Evolutionary conservation across 345 rosid genomes (phyloP).

Genomic region (Bretschneidera sinensis): DNA sequence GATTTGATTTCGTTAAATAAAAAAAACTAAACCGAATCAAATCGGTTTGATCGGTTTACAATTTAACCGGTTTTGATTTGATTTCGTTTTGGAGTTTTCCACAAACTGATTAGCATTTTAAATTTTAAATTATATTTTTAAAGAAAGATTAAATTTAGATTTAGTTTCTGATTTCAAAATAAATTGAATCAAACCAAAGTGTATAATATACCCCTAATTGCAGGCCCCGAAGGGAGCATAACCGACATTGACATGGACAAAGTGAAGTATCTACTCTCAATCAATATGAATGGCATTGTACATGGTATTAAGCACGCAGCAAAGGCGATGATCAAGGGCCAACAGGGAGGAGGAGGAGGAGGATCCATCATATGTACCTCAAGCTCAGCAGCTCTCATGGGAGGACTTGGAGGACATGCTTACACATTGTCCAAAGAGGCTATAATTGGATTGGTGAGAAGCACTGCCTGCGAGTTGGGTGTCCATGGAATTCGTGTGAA

Average conservation of each 20-base stretch:
- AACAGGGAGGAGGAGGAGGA: slow-evolving; percentile 36
- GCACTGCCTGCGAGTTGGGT: slow-evolving; percentile 73
- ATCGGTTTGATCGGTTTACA: no score
- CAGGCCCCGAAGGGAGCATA: slow-evolving; percentile 52
- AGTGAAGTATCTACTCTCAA: slow-evolving; percentile 36
- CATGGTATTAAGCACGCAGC: slow-evolving; percentile 81
- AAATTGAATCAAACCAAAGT: no score
- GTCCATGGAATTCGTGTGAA: slow-evolving; percentile 66
- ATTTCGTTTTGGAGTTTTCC: no score
- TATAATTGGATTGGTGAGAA: slow-evolving; percentile 49
- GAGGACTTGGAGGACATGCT: slow-evolving; percentile 74
- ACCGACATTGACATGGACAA: slow-evolving; percentile 42
- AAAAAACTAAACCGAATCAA: no score
- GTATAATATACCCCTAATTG: no score
- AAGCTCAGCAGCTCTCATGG: slow-evolving; percentile 73
- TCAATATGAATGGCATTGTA: slow-evolving; percentile 61
- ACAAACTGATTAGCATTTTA: no score
- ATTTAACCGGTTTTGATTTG: no score
- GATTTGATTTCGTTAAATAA: no score
- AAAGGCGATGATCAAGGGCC: slow-evolving; percentile 57
- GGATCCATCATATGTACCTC: slow-evolving; percentile 77
- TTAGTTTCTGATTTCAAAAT: no score
- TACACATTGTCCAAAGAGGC: slow-evolving; percentile 70
- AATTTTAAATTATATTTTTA: no score
- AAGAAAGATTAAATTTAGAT: no score